Conservation (phyloP, 129 eudicot species). For the Ambrosia trifida region DNA sequence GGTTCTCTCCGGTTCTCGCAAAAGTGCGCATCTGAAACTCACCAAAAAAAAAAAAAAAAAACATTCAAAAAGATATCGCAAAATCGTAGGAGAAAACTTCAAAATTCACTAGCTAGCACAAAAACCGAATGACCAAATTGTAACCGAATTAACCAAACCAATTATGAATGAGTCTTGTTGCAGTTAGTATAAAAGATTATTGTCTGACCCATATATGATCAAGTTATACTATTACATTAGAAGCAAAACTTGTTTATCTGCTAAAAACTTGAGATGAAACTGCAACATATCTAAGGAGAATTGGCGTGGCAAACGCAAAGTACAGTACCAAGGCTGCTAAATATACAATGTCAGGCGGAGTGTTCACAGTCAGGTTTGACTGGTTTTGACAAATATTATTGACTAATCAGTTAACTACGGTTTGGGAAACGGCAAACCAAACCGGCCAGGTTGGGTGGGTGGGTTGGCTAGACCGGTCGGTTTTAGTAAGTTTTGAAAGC, state of each 20-base stretch:
- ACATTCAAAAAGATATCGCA: not conserved
- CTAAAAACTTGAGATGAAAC: no score
- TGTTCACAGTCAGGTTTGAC: not conserved
- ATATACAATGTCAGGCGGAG: no score
- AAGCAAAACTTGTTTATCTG: no score
- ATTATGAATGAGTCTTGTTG: no score
- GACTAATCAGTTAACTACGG: not conserved
- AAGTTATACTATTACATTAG: no score
- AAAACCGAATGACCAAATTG: no score
- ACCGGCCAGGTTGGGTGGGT: not conserved
- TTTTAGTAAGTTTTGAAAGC: not conserved
- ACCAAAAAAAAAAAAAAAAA: not conserved
- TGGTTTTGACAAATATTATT: not conserved
- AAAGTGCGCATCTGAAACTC: conserved; percentile 68
- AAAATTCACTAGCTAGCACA: not conserved
- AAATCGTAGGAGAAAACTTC: not conserved
- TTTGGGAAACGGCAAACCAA: not conserved
- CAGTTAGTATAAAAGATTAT: no score
- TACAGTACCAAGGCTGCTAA: not conserved
- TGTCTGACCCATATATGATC: no score
- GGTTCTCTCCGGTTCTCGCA: conserved; percentile 87
- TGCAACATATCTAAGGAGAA: no score
- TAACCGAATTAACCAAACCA: no score
- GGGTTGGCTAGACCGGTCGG: not conserved
- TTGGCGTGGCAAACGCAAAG: not conserved